Evolutionary conservation across 2,329 filamentous ascomycete species (phyloP).

Genomic region (Cladosporium cucumerinum): DNA sequence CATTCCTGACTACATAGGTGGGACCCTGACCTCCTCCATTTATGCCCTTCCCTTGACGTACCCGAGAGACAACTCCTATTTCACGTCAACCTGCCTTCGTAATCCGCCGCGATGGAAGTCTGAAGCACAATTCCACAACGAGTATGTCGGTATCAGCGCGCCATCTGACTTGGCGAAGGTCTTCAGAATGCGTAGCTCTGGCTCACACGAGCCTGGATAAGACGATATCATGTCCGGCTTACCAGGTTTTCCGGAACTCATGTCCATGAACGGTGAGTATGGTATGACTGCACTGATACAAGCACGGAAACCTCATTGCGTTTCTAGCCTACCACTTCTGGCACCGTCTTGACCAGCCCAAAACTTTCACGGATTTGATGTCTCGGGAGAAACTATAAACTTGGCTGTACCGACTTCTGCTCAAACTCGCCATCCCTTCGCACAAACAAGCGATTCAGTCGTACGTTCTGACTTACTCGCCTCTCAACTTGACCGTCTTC

Average conservation of each 20-base stretch:
- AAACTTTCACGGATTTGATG: slow-evolving; percentile 4
- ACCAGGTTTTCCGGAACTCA: no score
- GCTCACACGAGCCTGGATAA: background rate
- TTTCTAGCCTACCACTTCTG: background rate
- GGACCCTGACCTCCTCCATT: slow-evolving; percentile 1
- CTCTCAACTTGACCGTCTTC: slow-evolving; percentile 21
- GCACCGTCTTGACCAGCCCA: background rate
- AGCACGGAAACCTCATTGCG: background rate
- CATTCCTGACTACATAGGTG: slow-evolving; percentile 15
- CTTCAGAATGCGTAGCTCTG: background rate
- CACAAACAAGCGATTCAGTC: background rate
- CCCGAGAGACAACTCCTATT: background rate
- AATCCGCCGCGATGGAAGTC: slow-evolving; percentile 8
- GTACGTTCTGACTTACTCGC: slow-evolving; percentile 17
- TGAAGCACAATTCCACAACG: slow-evolving; percentile 3
- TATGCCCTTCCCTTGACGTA: slow-evolving; percentile 7
- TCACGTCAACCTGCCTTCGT: slow-evolving; percentile 16
- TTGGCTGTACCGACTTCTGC: slow-evolving; percentile 15
- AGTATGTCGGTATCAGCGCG: background rate
- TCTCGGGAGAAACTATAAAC: slow-evolving; percentile 1
- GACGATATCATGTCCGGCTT: no score
- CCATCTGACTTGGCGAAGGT: background rate
- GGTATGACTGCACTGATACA: background rate
- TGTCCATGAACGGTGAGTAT: background rate
- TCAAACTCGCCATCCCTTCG: slow-evolving; percentile 19